phyloP scores from a whole-genome alignment of 2,329 filamentous ascomycete genomes.

The Verticillium longisporum region DNA sequence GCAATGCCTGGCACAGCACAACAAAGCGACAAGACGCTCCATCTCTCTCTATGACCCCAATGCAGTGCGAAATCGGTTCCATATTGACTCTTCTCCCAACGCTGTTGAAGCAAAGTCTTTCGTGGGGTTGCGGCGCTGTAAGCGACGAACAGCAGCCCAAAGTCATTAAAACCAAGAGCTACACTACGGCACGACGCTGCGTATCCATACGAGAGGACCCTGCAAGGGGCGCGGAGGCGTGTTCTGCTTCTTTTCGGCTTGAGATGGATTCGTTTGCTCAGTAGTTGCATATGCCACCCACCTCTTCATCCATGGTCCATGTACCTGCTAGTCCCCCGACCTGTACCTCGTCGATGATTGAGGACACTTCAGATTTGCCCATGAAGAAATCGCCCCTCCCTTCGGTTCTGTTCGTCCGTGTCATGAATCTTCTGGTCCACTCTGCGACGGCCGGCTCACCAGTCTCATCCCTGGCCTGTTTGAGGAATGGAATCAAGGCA shows the following conservation, averaged over 20 bases:
- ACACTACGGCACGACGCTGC: too few relatives aligned
- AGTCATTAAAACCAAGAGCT: too few relatives aligned
- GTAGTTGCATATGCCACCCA: conserved; percentile 56
- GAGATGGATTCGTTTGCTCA: conserved; percentile 16
- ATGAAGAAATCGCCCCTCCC: conserved; percentile 52
- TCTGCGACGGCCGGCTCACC: conserved; percentile 76
- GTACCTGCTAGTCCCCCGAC: conserved; percentile 68
- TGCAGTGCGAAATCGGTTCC: too few relatives aligned
- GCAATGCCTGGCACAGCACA: too few relatives aligned
- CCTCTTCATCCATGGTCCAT: conserved; percentile 82
- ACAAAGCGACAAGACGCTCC: too few relatives aligned
- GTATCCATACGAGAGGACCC: too few relatives aligned
- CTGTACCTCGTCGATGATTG: conserved; percentile 36
- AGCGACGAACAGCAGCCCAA: too few relatives aligned
- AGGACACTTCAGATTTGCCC: conserved; percentile 40
- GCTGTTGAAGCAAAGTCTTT: too few relatives aligned
- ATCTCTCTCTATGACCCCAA: too few relatives aligned
- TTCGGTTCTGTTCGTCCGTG: conserved; percentile 38
- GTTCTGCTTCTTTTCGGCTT: background rate
- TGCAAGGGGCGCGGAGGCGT: too few relatives aligned
- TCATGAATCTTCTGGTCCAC: conserved; percentile 55
- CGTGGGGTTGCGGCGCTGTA: too few relatives aligned
- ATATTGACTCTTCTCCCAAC: too few relatives aligned
- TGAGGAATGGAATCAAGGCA: conserved; percentile 88
- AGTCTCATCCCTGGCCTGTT: conserved; percentile 94